Evolutionary conservation across 2,329 filamentous ascomycete genomes (phyloP).

Genomic region (Mycocentrospora acerina): DNA sequence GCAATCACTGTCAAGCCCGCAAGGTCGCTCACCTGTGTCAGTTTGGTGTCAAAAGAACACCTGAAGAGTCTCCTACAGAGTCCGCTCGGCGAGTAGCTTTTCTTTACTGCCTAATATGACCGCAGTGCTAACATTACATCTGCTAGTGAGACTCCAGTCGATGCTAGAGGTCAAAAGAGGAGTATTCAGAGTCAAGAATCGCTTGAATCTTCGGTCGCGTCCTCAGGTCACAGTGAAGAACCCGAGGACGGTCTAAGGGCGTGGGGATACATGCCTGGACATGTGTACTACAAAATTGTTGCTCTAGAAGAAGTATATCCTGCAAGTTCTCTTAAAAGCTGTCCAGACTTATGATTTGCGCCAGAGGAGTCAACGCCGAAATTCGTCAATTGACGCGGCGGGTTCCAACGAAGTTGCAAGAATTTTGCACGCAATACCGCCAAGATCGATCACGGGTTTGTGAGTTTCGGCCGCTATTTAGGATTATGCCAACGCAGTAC

Average conservation of each 20-base stretch:
- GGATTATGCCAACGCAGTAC: slow-evolving; percentile 6
- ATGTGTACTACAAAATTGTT: slow-evolving; percentile 35
- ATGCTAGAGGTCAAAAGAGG: slow-evolving; percentile 23
- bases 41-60: slow-evolving; percentile 42
- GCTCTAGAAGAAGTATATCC: slow-evolving; percentile 16
- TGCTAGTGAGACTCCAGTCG: slow-evolving; percentile 16
- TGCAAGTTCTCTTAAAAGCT: neutral
- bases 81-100: slow-evolving; percentile 19
- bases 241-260: slow-evolving; percentile 31
- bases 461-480: neutral
- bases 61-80: slow-evolving; percentile 20
- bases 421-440: slow-evolving; percentile 34
- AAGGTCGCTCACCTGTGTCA: slow-evolving; percentile 53
- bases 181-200: slow-evolving; percentile 8
- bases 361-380: slow-evolving; percentile 8
- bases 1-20: slow-evolving; percentile 52
- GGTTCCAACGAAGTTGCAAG: slow-evolving; percentile 36
- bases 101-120: neutral
- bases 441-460: slow-evolving; percentile 34
- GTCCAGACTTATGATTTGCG: neutral
- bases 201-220: slow-evolving; percentile 4
- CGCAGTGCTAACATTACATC: slow-evolving; percentile 3
- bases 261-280: slow-evolving; percentile 42
- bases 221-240: slow-evolving; percentile 9
- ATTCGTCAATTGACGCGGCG: slow-evolving; percentile 9